These are phyloP conservation scores for Saxophila tyrrhenica DNA, from an alignment of 495 filamentous ascomycete species.

Conservation along the genomic window DNA sequence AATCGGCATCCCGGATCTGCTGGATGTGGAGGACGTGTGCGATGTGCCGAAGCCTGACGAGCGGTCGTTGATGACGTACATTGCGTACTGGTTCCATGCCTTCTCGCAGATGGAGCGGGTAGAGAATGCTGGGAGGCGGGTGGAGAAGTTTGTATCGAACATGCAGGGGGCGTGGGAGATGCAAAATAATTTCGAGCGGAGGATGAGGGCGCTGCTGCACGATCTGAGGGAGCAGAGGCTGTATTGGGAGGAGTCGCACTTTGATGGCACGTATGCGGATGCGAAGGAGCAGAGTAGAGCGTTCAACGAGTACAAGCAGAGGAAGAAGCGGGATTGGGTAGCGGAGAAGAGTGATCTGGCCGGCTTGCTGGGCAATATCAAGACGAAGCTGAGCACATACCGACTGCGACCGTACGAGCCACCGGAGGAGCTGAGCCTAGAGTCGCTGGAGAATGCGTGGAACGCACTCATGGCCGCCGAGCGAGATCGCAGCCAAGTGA, in stretches of 20 bases:
- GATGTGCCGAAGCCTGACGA: conserved; percentile 94
- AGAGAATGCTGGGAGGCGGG: conserved; percentile 88
- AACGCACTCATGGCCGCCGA: conserved; percentile 63
- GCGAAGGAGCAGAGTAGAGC: conserved; percentile 74
- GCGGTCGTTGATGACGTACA: conserved; percentile 95
- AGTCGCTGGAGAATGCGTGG: conserved; percentile 77
- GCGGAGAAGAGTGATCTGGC: conserved; percentile 94
- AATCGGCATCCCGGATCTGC: conserved; percentile 89
- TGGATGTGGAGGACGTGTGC: conserved; percentile 96
- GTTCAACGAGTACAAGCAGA: conserved; percentile 79
- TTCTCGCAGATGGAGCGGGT: conserved; percentile 97
- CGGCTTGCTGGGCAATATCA: conserved; percentile 92
- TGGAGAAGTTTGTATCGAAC: conserved; percentile 96
- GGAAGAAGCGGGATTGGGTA: conserved; percentile 85
- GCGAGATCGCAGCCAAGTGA: conserved; percentile 75
- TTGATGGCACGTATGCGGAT: conserved; percentile 85
- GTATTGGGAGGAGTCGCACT: conserved; percentile 64
- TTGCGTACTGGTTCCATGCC: conserved; percentile 99
- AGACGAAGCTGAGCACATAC: conserved; percentile 94
- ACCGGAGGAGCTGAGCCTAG: conserved; percentile 64
- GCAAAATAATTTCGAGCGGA: conserved; percentile 86
- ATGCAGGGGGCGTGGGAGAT: conserved; percentile 99
- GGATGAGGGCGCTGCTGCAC: conserved; percentile 70
- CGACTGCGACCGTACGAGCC: conserved; percentile 83
- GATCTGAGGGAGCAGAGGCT: conserved; percentile 61